Evolutionary conservation across 257 asterid genomes (phyloP).

Genomic region (Craterostigma plantagineum): DNA sequence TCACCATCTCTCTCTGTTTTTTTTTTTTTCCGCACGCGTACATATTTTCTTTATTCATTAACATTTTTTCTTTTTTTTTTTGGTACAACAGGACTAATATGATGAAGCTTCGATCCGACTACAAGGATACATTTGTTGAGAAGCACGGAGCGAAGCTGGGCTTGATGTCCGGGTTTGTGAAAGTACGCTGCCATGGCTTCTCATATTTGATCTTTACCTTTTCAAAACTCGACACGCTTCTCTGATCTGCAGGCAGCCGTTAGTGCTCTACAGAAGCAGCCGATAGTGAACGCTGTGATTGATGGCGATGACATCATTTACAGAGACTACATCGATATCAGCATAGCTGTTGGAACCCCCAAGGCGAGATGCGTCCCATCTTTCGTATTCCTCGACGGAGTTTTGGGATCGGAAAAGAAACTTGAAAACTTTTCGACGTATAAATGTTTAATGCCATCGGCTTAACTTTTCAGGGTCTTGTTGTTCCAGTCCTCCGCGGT

Average conservation of each 20-base stretch:
- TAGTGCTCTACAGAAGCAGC: conserved; percentile 87
- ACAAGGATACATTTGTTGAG: conserved; percentile 83
- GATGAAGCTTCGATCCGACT: conserved; percentile 94
- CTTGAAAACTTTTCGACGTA: too few species aligned
- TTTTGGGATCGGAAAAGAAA: too few species aligned
- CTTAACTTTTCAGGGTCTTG: too few species aligned
- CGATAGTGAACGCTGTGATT: conserved; percentile 90
- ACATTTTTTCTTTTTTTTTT: too few species aligned
- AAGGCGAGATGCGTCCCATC: conserved; percentile 26
- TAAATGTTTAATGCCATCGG: too few species aligned
- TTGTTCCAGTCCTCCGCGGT: conserved; percentile 88
- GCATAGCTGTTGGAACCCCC: conserved; percentile 98
- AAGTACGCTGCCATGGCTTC: conserved; percentile 21
- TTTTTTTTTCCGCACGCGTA: too few species aligned
- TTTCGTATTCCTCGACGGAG: too few species aligned
- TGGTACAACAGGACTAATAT: conserved; percentile 70
- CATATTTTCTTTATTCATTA: too few species aligned
- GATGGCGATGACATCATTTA: conserved; percentile 96
- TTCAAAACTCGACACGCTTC: not conserved
- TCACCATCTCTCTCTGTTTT: not conserved
- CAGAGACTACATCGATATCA: conserved; percentile 82
- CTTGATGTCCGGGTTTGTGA: conserved; percentile 92
- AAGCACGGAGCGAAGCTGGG: conserved; percentile 98
- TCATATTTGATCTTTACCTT: not conserved
- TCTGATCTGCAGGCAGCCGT: conserved; percentile 77